Percentiles rank a stretch among this genome's conserved stretches.
Evolutionary conservation across 2,329 filamentous ascomycete species (phyloP).

Genomic region (Claviceps maximensis): DNA sequence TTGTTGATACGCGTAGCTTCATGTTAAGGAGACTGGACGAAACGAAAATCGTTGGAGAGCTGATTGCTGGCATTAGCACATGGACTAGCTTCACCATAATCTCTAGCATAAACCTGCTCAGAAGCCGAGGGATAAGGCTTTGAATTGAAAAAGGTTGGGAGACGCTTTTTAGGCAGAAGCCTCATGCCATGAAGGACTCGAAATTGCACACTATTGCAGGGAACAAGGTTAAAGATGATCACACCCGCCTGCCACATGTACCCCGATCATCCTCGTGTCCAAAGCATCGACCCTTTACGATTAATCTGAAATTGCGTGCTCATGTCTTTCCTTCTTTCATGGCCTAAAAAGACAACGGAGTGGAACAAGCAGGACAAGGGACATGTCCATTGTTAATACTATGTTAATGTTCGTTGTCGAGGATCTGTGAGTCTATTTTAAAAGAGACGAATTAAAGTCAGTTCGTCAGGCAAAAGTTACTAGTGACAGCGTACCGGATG

Average conservation of each 20-base stretch:
- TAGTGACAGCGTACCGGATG: slow-evolving; percentile 42
- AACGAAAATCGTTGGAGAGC: slow-evolving; percentile 45
- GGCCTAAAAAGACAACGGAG: background rate
- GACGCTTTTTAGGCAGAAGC: background rate
- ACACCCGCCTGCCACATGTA: background rate
- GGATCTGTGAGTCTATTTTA: slow-evolving; percentile 41
- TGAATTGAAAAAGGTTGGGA: slow-evolving; percentile 24
- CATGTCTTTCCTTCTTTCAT: background rate
- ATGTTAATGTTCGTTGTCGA: slow-evolving; percentile 35
- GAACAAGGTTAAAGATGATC: background rate
- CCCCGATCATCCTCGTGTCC: background rate
- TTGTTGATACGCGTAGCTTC: slow-evolving; percentile 66
- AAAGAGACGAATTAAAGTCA: background rate
- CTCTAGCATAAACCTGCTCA: slow-evolving; percentile 65
- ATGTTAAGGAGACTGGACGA: slow-evolving; percentile 64
- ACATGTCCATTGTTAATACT: background rate
- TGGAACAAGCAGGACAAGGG: background rate
- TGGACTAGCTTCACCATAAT: slow-evolving; percentile 75
- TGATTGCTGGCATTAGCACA: slow-evolving; percentile 51
- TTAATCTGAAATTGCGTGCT: background rate
- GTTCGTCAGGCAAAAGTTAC: background rate
- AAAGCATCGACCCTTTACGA: background rate
- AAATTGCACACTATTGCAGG: background rate
- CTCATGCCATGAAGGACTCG: background rate
- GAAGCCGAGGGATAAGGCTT: slow-evolving; percentile 78